Conservation (phyloP, 2,329 filamentous ascomycete genomes). For the Aspergillus alliaceus region DNA sequence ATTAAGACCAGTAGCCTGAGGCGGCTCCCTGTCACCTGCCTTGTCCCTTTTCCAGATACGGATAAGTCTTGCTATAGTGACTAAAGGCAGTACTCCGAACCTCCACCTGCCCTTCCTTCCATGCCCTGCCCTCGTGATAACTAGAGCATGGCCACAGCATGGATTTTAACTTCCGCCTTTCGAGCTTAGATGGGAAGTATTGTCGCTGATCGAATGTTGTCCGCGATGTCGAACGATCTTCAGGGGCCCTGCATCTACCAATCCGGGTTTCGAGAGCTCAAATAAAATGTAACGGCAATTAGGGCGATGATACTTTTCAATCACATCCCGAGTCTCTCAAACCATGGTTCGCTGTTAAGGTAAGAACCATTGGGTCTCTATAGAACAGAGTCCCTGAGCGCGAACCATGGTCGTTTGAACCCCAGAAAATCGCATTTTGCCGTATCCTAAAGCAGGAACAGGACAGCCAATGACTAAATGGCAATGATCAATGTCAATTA, state of each 20-base stretch:
- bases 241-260: too few species aligned
- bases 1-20: too few species aligned
- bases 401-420: neutral
- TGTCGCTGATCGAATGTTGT: neutral
- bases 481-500: neutral
- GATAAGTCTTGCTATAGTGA: neutral
- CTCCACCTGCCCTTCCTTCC: too few species aligned
- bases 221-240: neutral
- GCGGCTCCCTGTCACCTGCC: neutral
- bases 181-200: neutral
- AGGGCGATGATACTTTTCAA: neutral
- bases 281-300: too few species aligned
- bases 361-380: neutral
- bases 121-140: too few species aligned
- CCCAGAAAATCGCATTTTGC: too few species aligned
- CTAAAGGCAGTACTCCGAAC: too few species aligned
- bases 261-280: too few species aligned
- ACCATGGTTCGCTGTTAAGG: neutral
- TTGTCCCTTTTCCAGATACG: neutral
- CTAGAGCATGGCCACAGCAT: too few species aligned
- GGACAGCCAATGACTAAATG: neutral
- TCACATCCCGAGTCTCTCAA: neutral
- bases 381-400: neutral
- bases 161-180: too few species aligned
- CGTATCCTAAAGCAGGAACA: neutral